Evolutionary conservation across 768 basidiomycete genomes (phyloP), one percentile per base, ranked within the genome.

Genomic region (Naganishia onofrii): DNA sequence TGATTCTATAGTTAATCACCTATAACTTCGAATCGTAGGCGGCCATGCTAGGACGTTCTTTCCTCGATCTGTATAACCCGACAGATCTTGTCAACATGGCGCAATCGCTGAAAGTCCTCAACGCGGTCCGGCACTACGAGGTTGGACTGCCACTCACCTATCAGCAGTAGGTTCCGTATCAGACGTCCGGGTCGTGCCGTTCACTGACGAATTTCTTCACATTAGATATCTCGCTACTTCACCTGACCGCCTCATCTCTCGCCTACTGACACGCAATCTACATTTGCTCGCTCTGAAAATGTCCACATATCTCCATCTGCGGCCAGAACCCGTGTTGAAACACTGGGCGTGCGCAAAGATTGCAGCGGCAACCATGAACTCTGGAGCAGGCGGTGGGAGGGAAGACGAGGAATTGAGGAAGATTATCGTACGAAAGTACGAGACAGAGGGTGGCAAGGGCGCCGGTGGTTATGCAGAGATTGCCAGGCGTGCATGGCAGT

Each of bases 311-410:
- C 85, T 98, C 34, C 85, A 86, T 19, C 84, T 98, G 54, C 89
- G 90, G 64, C 90, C 93, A 0, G 90, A 93, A 72, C 85, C 87
- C 0, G 93, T 98, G 0, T 83, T 99, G 51, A 91, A 89, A 72
- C 95, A 98, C 77, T 99, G 96, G 96, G 96, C 96, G 0, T 88
- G 88, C 70, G 89, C 92, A 0, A 95, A 96, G 81, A 96, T 99
- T 69, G 80, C 87, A 57, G 87, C 86, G 19, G 88, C 91, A 13
- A 87, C 87, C 0, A 83, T 86, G 0, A 81, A 86, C 0, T 84
- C 85, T 29, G 88, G 88, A 15, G 82, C 87, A 15, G 73, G 72
- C 21, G 82, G 82, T 23, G 68, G 28, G 23, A 42, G 57, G 32
- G 38, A 69, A 26, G 93, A 96, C 73, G 89, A 89, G 44, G 88